A percentile compares a stretch with the other conserved stretches of the same genome.
phyloP scores from a whole-genome alignment of 306 rosid genomes.

The Parietaria judaica region DNA sequence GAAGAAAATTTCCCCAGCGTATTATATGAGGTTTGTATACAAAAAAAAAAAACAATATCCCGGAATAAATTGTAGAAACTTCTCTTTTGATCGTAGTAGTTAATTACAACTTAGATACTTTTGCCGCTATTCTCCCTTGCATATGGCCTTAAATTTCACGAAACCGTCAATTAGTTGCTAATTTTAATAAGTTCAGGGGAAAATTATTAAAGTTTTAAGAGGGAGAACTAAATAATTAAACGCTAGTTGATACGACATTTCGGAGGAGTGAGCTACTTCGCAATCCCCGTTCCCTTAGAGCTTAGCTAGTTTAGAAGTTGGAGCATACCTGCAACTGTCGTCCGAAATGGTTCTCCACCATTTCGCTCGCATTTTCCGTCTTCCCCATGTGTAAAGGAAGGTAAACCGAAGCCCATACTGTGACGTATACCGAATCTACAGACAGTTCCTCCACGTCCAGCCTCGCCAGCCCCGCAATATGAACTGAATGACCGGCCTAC shows the following conservation, averaged over 20 bases:
- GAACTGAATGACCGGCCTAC: slow-evolving; percentile 80
- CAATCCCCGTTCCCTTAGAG: not conserved
- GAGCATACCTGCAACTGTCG: slow-evolving; percentile 70
- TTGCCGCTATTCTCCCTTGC: too few relatives aligned
- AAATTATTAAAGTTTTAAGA: too few relatives aligned
- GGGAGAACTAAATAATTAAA: too few relatives aligned
- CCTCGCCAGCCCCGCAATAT: slow-evolving; percentile 86
- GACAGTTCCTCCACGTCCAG: slow-evolving; percentile 76
- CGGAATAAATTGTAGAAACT: too few relatives aligned
- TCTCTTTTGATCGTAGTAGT: too few relatives aligned
- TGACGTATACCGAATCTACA: slow-evolving; percentile 56
- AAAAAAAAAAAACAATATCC: too few relatives aligned
- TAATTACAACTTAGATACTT: too few relatives aligned
- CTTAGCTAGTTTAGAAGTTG: not conserved
- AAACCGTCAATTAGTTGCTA: too few relatives aligned
- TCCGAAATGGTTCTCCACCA: slow-evolving; percentile 74
- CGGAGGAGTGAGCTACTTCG: not conserved
- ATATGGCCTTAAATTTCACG: too few relatives aligned
- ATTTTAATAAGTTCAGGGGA: too few relatives aligned
- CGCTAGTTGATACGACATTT: too few relatives aligned
- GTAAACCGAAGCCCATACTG: slow-evolving; percentile 87
- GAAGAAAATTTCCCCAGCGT: not conserved
- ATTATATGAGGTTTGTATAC: too few relatives aligned
- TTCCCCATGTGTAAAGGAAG: slow-evolving; percentile 94
- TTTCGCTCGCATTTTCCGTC: slow-evolving; percentile 54